Evolutionary conservation across 2,329 filamentous ascomycete species (phyloP), one percentile per base, ranked within the genome.

Genomic region (Microascus cirrosus): DNA sequence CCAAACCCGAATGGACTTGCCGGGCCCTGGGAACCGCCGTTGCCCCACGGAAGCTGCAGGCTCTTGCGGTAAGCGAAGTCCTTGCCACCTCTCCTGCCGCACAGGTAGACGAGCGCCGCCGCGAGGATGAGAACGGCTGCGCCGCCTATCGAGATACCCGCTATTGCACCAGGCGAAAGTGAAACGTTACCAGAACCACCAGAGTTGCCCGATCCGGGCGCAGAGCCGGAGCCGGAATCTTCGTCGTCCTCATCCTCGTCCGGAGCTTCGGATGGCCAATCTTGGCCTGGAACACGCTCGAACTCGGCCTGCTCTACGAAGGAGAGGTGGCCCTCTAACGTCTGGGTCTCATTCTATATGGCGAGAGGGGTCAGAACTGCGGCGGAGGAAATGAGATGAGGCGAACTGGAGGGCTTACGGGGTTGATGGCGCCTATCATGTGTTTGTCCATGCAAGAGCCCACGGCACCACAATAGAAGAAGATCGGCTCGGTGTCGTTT

Each of bases 381-480:
- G 22, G 2, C 10, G 22, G 34, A 25, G 24, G 18, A 11, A 28
- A 54, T 32, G 3, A 45, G n/a, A 18, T 25, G 34, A 25, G 20
- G 36, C 28, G 42, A 15, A 24, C 25, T 1, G 53, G n/a, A 4
- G 10, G 32, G 22, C 74, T 60, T 73, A 84, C 81, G 7, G 85
- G 80, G 65, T 92, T 93, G 63, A 93, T 85, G 1, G 82, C 86
- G 2, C 87, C 88, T 18, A 93, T 79, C 88, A 93, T 93, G 24
- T 81, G 77, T 51, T 85, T 78, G 2, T 72, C 68, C 2, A 77
- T 75, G 65, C 89, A 93, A 1, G 85, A 88, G 0, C 75, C 78
- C 0, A 82, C 77, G 0, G 86, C 86, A 0, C 84, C 81, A 61
- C 85, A 90, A 68, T 89, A 90, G 68, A 81, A 87, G 67, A 85